A percentile compares a stretch with the other conserved stretches of the same genome.
Evolutionary conservation across 176 grass and related monocot genomes (phyloP).

Genomic region (Oryza officinalis): DNA sequence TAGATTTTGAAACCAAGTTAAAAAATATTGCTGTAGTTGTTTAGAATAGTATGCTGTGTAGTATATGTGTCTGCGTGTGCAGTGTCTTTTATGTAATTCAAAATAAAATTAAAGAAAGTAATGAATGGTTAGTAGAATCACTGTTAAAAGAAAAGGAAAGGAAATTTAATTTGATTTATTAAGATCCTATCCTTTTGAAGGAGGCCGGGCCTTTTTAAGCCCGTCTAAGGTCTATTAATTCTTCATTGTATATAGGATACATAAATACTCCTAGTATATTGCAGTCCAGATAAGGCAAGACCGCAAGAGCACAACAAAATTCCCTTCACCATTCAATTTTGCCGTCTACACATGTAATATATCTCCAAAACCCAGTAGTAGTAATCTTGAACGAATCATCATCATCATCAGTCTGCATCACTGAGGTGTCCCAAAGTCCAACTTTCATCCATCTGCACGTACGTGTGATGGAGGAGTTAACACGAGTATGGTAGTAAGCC

Average conservation of each 20-base stretch:
- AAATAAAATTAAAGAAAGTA: no score
- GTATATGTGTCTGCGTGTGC: no score
- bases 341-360: background rate
- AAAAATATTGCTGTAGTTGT: no score
- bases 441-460: background rate
- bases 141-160: background rate
- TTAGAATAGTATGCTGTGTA: no score
- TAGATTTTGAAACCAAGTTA: no score
- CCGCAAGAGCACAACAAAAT: background rate
- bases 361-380: constrained; percentile 24
- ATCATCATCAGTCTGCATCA: constrained; percentile 6
- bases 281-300: background rate
- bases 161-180: background rate
- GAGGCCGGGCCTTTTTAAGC: background rate
- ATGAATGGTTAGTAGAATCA: background rate
- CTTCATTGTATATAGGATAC: background rate
- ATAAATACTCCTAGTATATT: background rate
- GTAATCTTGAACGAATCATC: constrained; percentile 6
- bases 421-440: constrained; percentile 5
- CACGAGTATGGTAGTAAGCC: constrained; percentile 11
- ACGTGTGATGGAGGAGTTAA: constrained; percentile 31
- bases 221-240: background rate
- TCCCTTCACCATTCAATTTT: background rate
- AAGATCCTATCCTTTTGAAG: background rate
- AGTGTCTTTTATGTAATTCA: no score